These are phyloP conservation scores for Clarireedia hainanense DNA, from an alignment of 2,329 filamentous ascomycete species.

Conservation along the genomic window DNA sequence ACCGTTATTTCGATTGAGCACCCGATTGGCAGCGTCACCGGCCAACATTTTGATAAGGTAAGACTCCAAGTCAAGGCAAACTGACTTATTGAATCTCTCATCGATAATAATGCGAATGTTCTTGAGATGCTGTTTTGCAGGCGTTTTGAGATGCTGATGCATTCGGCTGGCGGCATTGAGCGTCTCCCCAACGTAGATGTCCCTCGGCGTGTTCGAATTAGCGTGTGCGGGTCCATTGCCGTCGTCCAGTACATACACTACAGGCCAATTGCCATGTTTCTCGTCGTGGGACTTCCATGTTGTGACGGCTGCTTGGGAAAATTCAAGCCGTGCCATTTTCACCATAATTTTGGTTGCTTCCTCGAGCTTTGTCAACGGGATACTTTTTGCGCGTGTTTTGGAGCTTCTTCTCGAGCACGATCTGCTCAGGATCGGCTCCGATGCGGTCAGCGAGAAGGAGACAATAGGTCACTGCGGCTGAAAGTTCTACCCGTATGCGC, in stretches of 20 bases:
- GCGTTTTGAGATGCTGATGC: conserved; percentile 12
- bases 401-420: too few species aligned
- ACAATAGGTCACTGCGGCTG: too few species aligned
- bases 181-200: conserved; percentile 13
- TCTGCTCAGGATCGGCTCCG: too few species aligned
- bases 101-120: conserved; percentile 12
- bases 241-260: neutral
- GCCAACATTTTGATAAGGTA: conserved; percentile 14
- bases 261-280: too few species aligned
- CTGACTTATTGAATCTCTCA: conserved; percentile 13
- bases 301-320: too few species aligned
- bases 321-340: too few species aligned
- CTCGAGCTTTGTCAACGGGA: too few species aligned
- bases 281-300: too few species aligned
- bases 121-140: conserved; percentile 13
- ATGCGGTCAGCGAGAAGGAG: too few species aligned
- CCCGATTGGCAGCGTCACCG: conserved; percentile 12
- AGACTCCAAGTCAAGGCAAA: conserved; percentile 14
- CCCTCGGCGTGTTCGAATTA: conserved; percentile 8
- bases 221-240: conserved; percentile 1
- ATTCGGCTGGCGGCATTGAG: conserved; percentile 10
- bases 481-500: too few species aligned
- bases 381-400: too few species aligned
- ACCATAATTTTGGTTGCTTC: too few species aligned
- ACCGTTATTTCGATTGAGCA: conserved; percentile 13